Base-by-base conservation (phyloP, 768 basidiomycete species). In the Termitomyces sp. region DNA sequence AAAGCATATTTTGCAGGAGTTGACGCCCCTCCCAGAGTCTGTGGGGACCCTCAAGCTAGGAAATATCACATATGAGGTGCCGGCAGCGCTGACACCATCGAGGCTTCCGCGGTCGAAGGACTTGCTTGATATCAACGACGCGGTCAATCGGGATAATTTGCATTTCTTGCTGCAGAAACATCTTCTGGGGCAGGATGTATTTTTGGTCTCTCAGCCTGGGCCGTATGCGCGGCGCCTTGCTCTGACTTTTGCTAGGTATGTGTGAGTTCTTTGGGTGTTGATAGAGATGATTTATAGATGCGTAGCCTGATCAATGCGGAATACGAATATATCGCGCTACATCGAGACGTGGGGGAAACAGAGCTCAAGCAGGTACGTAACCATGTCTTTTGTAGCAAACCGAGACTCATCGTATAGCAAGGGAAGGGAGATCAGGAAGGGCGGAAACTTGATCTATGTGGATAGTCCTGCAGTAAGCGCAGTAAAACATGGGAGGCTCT, bases 121-220 rank as follows among this genome's bases (percentile, higher is more conserved):
- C 16, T 64, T 83, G 42, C 69, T 88, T 56, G 82, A 86, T 55
- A 63, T 77, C n/a, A 63, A 74, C 45, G 78, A 86, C 62, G 65
- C 77, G 0, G 73, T 82, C 46, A 86, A 81, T 62, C 57, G 77
- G 44, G 81, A 84, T 54, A 82, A 86, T 60, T 66, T 88, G 26
- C 79, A 84, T 65, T 88, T 84, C 62, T 75, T 87, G 70, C 66
- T 88, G 62, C 84, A 88, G 73, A 88, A 88, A 68, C 82, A 82
- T 65, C 65, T 87, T 16, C 75, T 88, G 0, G 85, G 83, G 3
- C 86, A 87, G 67, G 86, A 87, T 66, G 72, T 85, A 5, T 88
- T 87, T 66, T 68, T 88, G 24, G 73, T 87, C 4, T 82, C 83
- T 0, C 84, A 87, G 61, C 86, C 86, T 0, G 86, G 86, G 0